Base-by-base conservation (phyloP, 257 asterid genomes). In the Striga asiatica region DNA sequence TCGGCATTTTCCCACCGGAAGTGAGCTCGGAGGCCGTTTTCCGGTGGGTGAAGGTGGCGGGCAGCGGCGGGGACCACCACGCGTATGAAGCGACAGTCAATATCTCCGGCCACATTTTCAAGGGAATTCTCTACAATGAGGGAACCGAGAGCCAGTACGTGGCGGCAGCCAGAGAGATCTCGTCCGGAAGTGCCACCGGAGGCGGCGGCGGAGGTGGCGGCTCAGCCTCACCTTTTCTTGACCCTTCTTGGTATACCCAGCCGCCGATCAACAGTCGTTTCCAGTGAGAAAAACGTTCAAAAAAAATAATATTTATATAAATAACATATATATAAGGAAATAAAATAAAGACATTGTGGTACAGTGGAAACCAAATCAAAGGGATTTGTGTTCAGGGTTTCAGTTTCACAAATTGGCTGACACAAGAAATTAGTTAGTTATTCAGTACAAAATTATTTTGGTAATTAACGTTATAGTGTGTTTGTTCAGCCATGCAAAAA, bases 91-190 rank as follows among this genome's bases (percentile, higher is more conserved):
- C 97, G 1, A 91, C 93, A n/a, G 96, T 89, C 4, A 89, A 79
- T 75, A 80, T 89, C 0, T 80, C 81, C 0, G 98, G 98, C 5
- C 98, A 89, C 29, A 85, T 89, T 0, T 89, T 86, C 69, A 89
- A 86, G 19, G 98, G 98, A 32, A 80, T 89, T 28, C 76, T 89
- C 1, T 81, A 89, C 55, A 94, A 89, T 75, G 91, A 85, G 71
- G 97, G 97, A 54, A 67, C 69, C 1, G 98, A 89, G 32, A 81
- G n/a, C n/a, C n/a, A n/a, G n/a, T n/a, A n/a, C n/a, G n/a, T n/a
- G n/a, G n/a, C n/a, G n/a, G n/a, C n/a, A n/a, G n/a, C n/a, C n/a
- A n/a, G 69, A 1, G 85, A 79, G 28, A 79, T 86, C 27, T 81
- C 94, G 0, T 83, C 96, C 32, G 32, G 32, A 27, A 27, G 32